Evolutionary conservation across 352 stramenopile species (phyloP).

Genomic region (Globisporangium iwayamae): DNA sequence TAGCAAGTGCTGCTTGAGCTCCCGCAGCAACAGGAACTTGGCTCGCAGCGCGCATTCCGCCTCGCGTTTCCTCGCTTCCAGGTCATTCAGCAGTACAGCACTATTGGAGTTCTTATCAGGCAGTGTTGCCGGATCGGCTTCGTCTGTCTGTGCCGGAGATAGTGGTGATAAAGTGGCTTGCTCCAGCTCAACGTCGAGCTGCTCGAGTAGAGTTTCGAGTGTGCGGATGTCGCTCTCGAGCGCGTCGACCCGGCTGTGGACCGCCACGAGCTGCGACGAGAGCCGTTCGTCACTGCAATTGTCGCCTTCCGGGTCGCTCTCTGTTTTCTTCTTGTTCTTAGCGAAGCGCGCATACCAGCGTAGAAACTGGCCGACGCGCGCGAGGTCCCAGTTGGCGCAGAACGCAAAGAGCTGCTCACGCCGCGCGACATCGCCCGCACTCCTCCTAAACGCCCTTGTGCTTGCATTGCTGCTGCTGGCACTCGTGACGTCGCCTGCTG

Average conservation of each 20-base stretch:
- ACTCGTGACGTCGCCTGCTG: not conserved
- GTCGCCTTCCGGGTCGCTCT: not conserved
- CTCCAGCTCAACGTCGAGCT: slow-evolving; percentile 36
- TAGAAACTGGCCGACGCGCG: slow-evolving; percentile 45
- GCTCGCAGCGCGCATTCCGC: slow-evolving; percentile 24
- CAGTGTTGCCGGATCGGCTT: not conserved
- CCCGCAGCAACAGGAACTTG: slow-evolving; percentile 28
- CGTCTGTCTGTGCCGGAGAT: not conserved
- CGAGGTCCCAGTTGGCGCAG: slow-evolving; percentile 57
- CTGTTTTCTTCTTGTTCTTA: slow-evolving; percentile 9
- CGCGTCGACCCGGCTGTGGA: slow-evolving; percentile 31
- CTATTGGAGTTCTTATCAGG: slow-evolving; percentile 8
- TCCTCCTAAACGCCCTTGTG: slow-evolving; percentile 21
- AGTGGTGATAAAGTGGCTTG: not conserved
- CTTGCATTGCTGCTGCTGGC: not conserved
- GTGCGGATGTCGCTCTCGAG: slow-evolving; percentile 29
- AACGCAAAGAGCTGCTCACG: slow-evolving; percentile 53
- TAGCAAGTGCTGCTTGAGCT: slow-evolving; percentile 47
- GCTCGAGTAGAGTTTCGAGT: slow-evolving; percentile 32
- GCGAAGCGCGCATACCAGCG: slow-evolving; percentile 54
- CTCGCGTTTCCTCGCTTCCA: slow-evolving; percentile 24
- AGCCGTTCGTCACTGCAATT: not conserved
- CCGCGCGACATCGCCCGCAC: slow-evolving; percentile 34
- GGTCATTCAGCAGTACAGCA: slow-evolving; percentile 7
- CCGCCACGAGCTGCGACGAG: slow-evolving; percentile 16